phyloP scores from a whole-genome alignment of 306 rosid genomes.

The Corylus heterophylla region DNA sequence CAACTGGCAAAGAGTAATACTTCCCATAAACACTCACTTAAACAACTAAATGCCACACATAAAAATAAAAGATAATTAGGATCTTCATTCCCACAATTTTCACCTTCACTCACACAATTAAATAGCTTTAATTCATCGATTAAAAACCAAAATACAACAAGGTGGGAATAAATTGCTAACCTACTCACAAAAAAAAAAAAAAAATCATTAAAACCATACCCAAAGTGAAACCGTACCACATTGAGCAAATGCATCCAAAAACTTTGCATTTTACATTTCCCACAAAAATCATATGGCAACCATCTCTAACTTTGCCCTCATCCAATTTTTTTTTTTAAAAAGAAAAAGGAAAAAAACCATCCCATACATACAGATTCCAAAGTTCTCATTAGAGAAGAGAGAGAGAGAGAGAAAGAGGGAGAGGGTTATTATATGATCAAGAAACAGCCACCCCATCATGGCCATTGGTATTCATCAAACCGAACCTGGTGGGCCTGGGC shows the following conservation, averaged over 20 bases:
- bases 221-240: background rate
- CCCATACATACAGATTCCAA: background rate
- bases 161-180: background rate
- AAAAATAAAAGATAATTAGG: too few relatives aligned
- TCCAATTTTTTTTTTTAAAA: too few relatives aligned
- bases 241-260: background rate
- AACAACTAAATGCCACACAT: too few relatives aligned
- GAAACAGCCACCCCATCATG: slow-evolving; percentile 15
- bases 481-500: slow-evolving; percentile 38
- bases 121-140: too few relatives aligned
- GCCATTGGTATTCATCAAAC: slow-evolving; percentile 14
- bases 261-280: background rate
- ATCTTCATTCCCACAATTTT: too few relatives aligned
- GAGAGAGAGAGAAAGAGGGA: background rate
- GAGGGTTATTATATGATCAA: slow-evolving; percentile 8
- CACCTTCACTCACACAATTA: too few relatives aligned
- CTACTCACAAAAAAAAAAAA: background rate
- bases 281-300: background rate
- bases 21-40: too few relatives aligned
- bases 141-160: background rate
- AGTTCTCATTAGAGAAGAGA: background rate
- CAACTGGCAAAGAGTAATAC: too few relatives aligned
- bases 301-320: background rate
- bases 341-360: background rate
- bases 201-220: background rate